Conservation (phyloP, 352 stramenopile genomes). For the Plasmopara halstedii region DNA sequence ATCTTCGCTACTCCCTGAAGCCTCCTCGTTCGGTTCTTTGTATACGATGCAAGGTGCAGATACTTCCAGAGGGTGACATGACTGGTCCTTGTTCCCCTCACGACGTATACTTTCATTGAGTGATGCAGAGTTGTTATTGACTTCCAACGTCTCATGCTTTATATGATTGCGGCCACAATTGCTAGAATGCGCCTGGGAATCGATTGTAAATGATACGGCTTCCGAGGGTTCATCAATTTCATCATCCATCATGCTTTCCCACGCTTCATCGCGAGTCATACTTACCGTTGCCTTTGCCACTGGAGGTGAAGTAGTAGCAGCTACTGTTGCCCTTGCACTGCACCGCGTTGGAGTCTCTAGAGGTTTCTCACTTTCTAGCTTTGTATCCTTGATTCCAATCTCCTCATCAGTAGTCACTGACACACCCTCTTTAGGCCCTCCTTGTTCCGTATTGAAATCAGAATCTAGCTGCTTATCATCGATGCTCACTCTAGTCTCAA, state of each 20-base stretch:
- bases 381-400: neutral
- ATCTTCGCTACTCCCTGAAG: slow-evolving; percentile 25
- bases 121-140: neutral
- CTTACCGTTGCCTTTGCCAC: slow-evolving; percentile 17
- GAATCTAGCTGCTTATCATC: neutral
- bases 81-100: slow-evolving; percentile 2
- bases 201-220: slow-evolving; percentile 12
- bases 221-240: slow-evolving; percentile 36
- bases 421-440: too few species aligned
- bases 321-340: neutral
- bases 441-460: neutral
- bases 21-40: slow-evolving; percentile 21
- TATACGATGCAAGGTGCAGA: slow-evolving; percentile 8
- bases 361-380: neutral
- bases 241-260: slow-evolving; percentile 70
- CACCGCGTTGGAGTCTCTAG: neutral
- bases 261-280: slow-evolving; percentile 72
- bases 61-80: neutral
- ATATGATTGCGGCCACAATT: slow-evolving; percentile 1
- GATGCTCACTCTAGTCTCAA: neutral
- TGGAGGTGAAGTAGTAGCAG: slow-evolving; percentile 1
- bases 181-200: slow-evolving; percentile 16
- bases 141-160: neutral
- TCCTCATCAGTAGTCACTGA: slow-evolving; percentile 3
- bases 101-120: slow-evolving; percentile 1